Conservation (phyloP, 441 rosid species). For the Eruca vesicaria region DNA sequence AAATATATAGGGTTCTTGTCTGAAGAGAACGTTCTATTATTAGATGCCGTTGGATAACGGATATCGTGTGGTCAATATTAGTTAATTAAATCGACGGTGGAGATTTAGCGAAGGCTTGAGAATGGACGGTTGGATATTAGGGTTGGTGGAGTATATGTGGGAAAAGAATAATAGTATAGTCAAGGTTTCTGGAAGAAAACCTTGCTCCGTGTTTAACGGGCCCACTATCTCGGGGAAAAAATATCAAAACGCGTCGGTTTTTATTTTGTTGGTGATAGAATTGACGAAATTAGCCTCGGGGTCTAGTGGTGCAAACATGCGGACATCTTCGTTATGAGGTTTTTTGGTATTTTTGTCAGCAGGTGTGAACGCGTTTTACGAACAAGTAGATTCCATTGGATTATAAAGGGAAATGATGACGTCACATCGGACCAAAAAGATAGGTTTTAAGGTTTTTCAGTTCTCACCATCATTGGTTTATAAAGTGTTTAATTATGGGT, state of each 20-base stretch:
- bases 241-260: slow-evolving; percentile 6
- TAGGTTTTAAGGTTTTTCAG: no score
- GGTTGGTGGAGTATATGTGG: background rate
- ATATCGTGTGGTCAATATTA: slow-evolving; percentile 43
- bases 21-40: slow-evolving; percentile 49
- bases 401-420: background rate
- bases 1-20: slow-evolving; percentile 1
- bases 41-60: slow-evolving; percentile 45
- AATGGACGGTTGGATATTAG: slow-evolving; percentile 36
- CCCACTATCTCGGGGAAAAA: slow-evolving; percentile 8
- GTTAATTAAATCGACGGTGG: slow-evolving; percentile 17
- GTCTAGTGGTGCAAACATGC: background rate
- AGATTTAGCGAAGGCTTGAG: slow-evolving; percentile 25
- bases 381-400: slow-evolving; percentile 15
- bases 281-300: background rate
- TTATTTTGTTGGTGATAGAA: background rate
- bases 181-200: background rate
- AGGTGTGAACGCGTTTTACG: slow-evolving; percentile 35
- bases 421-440: no score
- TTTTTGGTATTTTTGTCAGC: slow-evolving; percentile 17
- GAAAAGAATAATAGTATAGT: slow-evolving; percentile 9
- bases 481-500: background rate
- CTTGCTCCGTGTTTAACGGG: slow-evolving; percentile 25
- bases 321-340: background rate
- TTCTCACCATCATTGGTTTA: no score